Percentiles rank a stretch among this genome's conserved stretches.
phyloP scores from a whole-genome alignment of 2,329 filamentous ascomycete species.

The Aspergillus arachidicola region DNA sequence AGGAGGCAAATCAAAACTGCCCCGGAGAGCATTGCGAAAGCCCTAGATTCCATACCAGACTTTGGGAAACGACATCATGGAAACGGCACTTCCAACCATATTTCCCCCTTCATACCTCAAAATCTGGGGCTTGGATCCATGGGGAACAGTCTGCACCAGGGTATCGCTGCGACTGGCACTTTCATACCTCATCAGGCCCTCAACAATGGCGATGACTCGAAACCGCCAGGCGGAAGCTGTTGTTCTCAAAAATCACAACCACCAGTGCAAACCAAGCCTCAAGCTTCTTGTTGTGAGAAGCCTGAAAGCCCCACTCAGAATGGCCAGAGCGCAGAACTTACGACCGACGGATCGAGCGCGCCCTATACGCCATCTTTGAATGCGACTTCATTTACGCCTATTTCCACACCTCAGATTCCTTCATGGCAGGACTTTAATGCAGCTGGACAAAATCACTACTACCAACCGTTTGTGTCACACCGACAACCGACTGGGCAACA shows the following conservation, averaged over 20 bases:
- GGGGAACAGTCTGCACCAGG: not conserved
- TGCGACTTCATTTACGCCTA: constrained; percentile 19
- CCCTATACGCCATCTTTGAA: constrained; percentile 17
- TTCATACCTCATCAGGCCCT: not conserved
- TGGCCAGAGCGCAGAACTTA: not conserved
- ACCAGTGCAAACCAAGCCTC: constrained; percentile 12
- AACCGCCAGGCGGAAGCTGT: constrained; percentile 22
- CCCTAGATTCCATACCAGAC: constrained; percentile 32
- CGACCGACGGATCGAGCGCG: not conserved
- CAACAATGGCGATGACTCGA: not conserved
- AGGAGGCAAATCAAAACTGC: constrained; percentile 37
- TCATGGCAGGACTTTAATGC: constrained; percentile 27
- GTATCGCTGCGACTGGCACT: not conserved
- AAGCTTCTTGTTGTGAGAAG: constrained; percentile 35
- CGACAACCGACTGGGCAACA: constrained; percentile 11
- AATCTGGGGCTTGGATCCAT: constrained; percentile 8
- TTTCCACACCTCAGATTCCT: constrained; percentile 18
- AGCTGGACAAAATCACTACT: constrained; percentile 16
- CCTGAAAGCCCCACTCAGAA: constrained; percentile 8
- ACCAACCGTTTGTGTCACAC: constrained; percentile 21
- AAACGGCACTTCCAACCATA: constrained; percentile 15
- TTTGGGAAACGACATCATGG: constrained; percentile 24
- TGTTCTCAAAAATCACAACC: constrained; percentile 28
- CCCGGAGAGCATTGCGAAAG: constrained; percentile 39
- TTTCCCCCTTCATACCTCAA: constrained; percentile 17